Evolutionary conservation across 306 rosid species (phyloP), one percentile per base, ranked within the genome.

Genomic region (Fragaria vesca): DNA sequence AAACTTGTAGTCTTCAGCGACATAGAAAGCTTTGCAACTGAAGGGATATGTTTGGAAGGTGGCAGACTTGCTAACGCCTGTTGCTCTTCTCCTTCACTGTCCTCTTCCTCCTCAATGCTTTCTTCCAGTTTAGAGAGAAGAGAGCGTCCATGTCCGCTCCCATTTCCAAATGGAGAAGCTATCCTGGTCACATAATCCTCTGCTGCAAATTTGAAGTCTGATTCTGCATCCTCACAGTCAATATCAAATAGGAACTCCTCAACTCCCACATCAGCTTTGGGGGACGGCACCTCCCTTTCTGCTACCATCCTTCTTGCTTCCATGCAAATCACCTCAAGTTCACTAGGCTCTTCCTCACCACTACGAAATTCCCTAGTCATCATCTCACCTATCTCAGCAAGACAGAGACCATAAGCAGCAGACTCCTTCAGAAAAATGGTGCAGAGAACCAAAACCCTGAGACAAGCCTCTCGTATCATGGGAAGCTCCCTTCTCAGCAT

Each of bases 361-460:
- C 96, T 63, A 16, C 78, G 91, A 83, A 88, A 93, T 73, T 95
- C 99, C 81, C 99, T 81, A 11, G 88, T 95, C 99, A 93, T 95
- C 99, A 95, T 93, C 89, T 95, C 99, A 5, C 99, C 99, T 43
- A 95, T 93, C 84, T 95, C 99, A 66, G 93, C 89, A 71, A 95
- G 99, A 78, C 96, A 93, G 0, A 93, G 94, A 63, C 99, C 97
- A 70, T 2, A 86, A 6, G 82, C 74, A 55, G 94, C 97, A 86
- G 99, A 91, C 78, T 84, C 90, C 88, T 93, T 90, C 68, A 95
- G 94, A 82, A 95, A 95, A 77, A 86, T 86, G 74, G 99, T 93
- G 87, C 96, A 95, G 74, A 95, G 97, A 58, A 86, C 85, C 85
- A 95, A 80, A 81, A 95, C 98, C 81, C 99, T 79, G 45, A 95